Evolutionary conservation across 257 asterid species (phyloP).

Genomic region (Coffea canephora): DNA sequence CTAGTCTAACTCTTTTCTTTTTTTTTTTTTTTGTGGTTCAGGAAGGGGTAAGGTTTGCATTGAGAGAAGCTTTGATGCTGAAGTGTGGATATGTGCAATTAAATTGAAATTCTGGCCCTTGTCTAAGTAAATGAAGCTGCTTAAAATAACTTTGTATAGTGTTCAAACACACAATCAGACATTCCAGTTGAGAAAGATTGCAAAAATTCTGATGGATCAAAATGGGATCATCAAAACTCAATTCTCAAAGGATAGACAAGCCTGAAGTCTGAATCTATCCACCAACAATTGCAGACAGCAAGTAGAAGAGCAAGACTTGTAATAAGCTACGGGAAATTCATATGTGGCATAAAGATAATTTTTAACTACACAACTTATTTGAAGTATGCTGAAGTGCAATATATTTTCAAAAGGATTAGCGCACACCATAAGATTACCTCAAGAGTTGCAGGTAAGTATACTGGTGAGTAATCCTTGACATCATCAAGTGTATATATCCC

Average conservation of each 20-base stretch:
- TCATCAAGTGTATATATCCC: slow-evolving; percentile 85
- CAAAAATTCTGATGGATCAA: background rate
- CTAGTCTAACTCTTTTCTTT: too few relatives aligned
- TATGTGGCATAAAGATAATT: background rate
- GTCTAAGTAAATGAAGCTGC: too few relatives aligned
- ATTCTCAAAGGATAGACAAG: background rate
- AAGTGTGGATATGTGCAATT: background rate
- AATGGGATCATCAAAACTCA: background rate
- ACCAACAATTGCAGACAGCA: background rate
- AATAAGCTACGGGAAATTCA: background rate
- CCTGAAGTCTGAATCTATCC: background rate
- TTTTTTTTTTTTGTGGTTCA: background rate
- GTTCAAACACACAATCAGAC: background rate
- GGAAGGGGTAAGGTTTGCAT: background rate
- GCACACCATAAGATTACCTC: slow-evolving; percentile 53
- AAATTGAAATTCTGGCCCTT: too few relatives aligned
- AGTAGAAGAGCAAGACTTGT: background rate
- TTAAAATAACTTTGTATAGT: background rate
- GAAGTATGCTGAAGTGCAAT: background rate
- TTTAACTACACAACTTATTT: background rate
- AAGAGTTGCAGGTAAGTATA: slow-evolving; percentile 67
- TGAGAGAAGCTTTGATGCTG: too few relatives aligned
- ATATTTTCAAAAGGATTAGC: background rate
- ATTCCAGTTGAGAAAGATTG: background rate
- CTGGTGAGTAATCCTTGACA: slow-evolving; percentile 56